Conservation (phyloP, 2,329 filamentous ascomycete genomes). For the Venturia pyrina region DNA sequence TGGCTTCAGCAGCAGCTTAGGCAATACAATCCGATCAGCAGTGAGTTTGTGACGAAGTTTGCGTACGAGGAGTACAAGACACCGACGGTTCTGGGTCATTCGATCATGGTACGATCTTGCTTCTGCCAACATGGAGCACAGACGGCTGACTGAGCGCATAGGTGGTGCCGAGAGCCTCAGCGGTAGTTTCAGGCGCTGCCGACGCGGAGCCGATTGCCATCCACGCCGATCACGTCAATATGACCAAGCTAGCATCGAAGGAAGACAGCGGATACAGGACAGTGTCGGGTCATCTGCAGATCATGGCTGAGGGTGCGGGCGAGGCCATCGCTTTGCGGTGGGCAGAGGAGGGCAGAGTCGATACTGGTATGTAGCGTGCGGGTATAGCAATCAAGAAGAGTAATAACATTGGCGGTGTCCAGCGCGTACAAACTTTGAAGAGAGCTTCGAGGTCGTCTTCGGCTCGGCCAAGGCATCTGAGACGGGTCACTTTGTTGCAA, state of each 20-base stretch:
- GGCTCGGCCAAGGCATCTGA: slow-evolving; percentile 11
- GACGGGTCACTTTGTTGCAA: slow-evolving; percentile 5
- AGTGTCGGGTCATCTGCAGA: slow-evolving; percentile 11
- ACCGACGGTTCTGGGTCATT: slow-evolving; percentile 18
- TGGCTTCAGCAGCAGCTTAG: slow-evolving; percentile 26
- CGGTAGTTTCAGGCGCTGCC: slow-evolving; percentile 25
- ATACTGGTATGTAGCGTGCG: slow-evolving; percentile 16
- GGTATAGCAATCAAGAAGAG: slow-evolving; percentile 1
- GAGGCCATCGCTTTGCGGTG: slow-evolving; percentile 9
- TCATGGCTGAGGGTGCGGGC: slow-evolving; percentile 16
- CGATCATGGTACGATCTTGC: slow-evolving; percentile 18
- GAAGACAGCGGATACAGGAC: too few relatives aligned
- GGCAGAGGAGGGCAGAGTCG: slow-evolving; percentile 14
- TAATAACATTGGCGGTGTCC: slow-evolving; percentile 11
- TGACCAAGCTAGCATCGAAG: too few relatives aligned
- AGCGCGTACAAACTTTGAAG: slow-evolving; percentile 13
- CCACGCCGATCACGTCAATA: slow-evolving; percentile 21
- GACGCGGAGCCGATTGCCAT: slow-evolving; percentile 26
- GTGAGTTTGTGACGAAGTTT: slow-evolving; percentile 27
- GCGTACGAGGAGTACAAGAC: slow-evolving; percentile 24
- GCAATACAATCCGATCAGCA: slow-evolving; percentile 27
- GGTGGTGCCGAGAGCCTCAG: slow-evolving; percentile 28
- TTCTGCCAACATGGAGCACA: not conserved
- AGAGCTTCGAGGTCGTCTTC: slow-evolving; percentile 13
- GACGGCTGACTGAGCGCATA: slow-evolving; percentile 12